Evolutionary conservation across 2,329 filamentous ascomycete genomes (phyloP), one percentile per base, ranked within the genome.

Genomic region (Pyricularia sp.): DNA sequence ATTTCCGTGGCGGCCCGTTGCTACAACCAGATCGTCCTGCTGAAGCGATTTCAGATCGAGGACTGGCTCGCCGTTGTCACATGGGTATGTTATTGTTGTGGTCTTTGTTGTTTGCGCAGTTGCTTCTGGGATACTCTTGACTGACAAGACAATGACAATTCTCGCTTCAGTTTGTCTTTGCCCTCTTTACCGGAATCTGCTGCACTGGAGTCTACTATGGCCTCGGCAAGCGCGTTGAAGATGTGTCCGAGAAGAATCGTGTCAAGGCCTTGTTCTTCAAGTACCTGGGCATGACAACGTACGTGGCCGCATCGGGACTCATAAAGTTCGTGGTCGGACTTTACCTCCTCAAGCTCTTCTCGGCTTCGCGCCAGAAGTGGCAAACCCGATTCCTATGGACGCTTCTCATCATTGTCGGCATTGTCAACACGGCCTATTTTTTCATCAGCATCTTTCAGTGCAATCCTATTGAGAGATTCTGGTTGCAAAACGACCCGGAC

Each of bases 241-340:
- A 74, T 26, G 72, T 77, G 23, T 14, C 68, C 0, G 14, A 50
- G 0, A 70, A 72, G 25, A 11, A 75, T 9, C 69, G 73, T 14
- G 71, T 73, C 28, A 73, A 70, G 31, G 77, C 77, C 4, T 74
- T 78, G 72, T 74, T 78, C 75, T 77, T 74, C 72, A 78, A 77
- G 75, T 82, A 79, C 77, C 77, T 77, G n/a, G 81, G 80, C 66
- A 80, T 81, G 69, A 75, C 78, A 0, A 73, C 78, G 26, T 82
- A 82, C 69, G 77, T 81, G 31, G 68, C 36, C 36, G 67, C 81
- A 7, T 73, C 75, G 1, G 77, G 76, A 67, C 76, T 78, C 2
- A 74, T 81, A 36, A 81, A 81, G 73, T 72, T 78, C 67, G 79
- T 77, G 67, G 80, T 81, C 65, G 77, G 75, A 55, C 75, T 81